Base-by-base conservation (phyloP, 306 rosid species). In the Quercus dentata region DNA sequence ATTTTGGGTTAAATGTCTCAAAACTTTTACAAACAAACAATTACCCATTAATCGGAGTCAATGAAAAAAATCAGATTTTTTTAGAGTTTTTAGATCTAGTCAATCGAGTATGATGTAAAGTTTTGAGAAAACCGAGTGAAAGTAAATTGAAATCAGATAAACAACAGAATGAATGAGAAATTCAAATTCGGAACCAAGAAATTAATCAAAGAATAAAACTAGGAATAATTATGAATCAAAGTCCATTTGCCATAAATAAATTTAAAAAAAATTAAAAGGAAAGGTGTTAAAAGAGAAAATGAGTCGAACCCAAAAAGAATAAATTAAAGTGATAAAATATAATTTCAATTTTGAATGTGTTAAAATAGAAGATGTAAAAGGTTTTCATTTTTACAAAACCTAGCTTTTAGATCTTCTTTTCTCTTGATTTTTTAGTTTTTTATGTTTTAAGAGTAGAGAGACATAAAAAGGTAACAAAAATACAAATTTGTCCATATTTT, bases 41-140 rank as follows among this genome's bases (percentile, higher is more conserved):
- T 2, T 21, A 35, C 14, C 77, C 49, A 54, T 28, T 30, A 71
- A 46, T 25, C 38, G 25, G 51, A 25, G 13, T 19, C 49, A 41
- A 8, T 15, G 19, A n/a, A 65, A 67, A 78, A 41, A 72, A 68
- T 18, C 55, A 65, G 33, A 7, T 41, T 44, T 59, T 57, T 28
- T 44, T n/a, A 30, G 46, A 33, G 31, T 31, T 65, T 30, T 51
- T 49, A 68, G 78, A 85, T 76, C 83, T 72, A 76, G 64, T 44
- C 20, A 41, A 64, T 4, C 75, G 14, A 31, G 11, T 18, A 12
- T 35, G 11, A 58, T 13, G 58, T 12, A 20, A 19, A 30, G 54
- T 20, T 31, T 35, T 20, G 38, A 57, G 52, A 33, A 25, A 56
- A 38, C 41, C 54, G 13, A 44, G 20, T 14, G 73, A 75, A 46